These are phyloP conservation scores for Aureobasidium namibiae DNA, from an alignment of 2,329 filamentous ascomycete species.

Conservation along the genomic window DNA sequence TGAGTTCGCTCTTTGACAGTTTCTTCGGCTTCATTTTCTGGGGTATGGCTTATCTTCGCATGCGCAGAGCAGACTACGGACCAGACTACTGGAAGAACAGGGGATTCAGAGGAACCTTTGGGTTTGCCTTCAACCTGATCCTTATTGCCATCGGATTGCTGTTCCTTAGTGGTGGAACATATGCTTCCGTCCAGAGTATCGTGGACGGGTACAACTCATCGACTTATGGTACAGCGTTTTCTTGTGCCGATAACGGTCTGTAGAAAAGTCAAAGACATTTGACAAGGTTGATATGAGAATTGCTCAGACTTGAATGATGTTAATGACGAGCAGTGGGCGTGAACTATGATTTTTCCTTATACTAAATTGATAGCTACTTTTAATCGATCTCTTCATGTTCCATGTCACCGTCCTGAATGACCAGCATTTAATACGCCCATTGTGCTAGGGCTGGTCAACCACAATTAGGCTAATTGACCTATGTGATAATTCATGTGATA, in stretches of 20 bases:
- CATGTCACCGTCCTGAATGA: neutral
- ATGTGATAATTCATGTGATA: neutral
- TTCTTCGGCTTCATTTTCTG: conserved; percentile 97
- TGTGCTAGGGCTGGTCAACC: no score
- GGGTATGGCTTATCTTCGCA: conserved; percentile 71
- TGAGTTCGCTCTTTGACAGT: conserved; percentile 86
- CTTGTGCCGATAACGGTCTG: conserved; percentile 58
- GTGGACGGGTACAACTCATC: conserved; percentile 61
- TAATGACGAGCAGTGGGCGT: neutral
- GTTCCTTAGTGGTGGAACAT: conserved; percentile 76
- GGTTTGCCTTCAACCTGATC: conserved; percentile 59
- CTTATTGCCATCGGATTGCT: conserved; percentile 71
- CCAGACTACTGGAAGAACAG: conserved; percentile 44
- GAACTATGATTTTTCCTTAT: neutral
- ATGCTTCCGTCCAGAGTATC: conserved; percentile 61
- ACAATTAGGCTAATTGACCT: no score
- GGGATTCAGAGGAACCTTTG: conserved; percentile 45
- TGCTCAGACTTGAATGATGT: neutral
- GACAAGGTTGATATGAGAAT: neutral
- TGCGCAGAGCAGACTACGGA: conserved; percentile 59
- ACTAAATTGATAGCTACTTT: conserved; percentile 9
- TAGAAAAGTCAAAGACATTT: neutral
- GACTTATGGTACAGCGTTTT: conserved; percentile 63
- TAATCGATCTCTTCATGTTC: neutral
- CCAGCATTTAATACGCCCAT: neutral